Evolutionary conservation across 1,139 yeast species (phyloP).

Genomic region (Blastobotrys proliferans): DNA sequence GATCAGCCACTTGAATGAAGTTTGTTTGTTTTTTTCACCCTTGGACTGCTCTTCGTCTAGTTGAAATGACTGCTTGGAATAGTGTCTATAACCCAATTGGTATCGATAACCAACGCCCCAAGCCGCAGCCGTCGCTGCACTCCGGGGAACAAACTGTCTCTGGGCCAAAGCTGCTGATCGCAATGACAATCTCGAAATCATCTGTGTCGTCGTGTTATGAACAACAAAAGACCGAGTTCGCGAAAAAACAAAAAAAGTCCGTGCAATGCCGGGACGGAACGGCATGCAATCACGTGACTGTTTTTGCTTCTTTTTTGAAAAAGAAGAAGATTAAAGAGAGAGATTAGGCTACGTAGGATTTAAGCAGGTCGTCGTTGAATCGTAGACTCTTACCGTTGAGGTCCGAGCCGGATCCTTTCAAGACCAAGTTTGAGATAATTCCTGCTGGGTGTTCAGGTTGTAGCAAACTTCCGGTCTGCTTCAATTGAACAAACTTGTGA

Average conservation of each 20-base stretch:
- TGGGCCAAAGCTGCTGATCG: too few species aligned
- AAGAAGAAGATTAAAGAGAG: too few species aligned
- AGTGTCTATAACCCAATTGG: too few species aligned
- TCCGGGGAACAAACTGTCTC: too few species aligned
- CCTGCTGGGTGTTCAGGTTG: slow-evolving; percentile 68
- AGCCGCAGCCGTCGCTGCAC: too few species aligned
- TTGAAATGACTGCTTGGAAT: slow-evolving; percentile 4
- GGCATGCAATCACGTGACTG: too few species aligned
- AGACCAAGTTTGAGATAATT: slow-evolving; percentile 61
- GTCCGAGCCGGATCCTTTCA: slow-evolving; percentile 31
- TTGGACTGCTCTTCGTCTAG: slow-evolving; percentile 8
- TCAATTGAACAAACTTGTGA: slow-evolving; percentile 57
- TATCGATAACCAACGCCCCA: too few species aligned
- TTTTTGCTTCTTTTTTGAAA: too few species aligned
- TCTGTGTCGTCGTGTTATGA: neutral
- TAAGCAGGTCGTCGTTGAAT: slow-evolving; percentile 49
- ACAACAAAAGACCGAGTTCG: neutral
- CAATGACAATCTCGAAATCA: slow-evolving; percentile 1
- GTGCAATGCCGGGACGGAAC: neutral
- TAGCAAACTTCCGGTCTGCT: slow-evolving; percentile 51
- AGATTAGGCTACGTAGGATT: too few species aligned
- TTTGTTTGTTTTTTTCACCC: slow-evolving; percentile 7
- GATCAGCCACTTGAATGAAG: slow-evolving; percentile 15
- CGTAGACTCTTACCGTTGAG: slow-evolving; percentile 65
- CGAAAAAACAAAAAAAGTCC: neutral